These are phyloP conservation scores for Xerocomus potaroensis DNA, from an alignment of 768 basidiomycete species.

Conservation along the genomic window DNA sequence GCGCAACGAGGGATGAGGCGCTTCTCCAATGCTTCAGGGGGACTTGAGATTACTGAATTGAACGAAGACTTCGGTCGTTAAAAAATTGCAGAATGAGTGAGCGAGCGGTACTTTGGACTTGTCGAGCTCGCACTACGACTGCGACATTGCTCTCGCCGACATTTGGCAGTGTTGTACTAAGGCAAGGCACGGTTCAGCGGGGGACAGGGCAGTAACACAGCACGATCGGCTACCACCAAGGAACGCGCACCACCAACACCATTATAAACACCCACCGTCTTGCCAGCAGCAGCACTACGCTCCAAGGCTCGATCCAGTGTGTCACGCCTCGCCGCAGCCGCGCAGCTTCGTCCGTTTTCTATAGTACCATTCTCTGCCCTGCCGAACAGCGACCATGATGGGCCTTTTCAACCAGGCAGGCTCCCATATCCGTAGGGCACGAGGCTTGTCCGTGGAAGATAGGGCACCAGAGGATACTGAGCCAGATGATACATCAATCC, in stretches of 20 bases:
- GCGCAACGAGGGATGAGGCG: not conserved
- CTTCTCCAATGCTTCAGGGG: no score
- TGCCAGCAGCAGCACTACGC: not conserved
- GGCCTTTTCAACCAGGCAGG: slow-evolving; percentile 72
- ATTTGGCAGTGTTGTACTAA: no score
- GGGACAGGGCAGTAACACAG: no score
- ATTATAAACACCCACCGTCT: not conserved
- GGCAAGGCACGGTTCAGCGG: no score
- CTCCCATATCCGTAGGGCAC: slow-evolving; percentile 62
- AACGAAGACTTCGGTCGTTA: no score
- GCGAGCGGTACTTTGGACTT: not conserved
- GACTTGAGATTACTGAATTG: no score
- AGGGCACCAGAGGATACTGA: slow-evolving; percentile 78
- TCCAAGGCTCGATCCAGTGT: slow-evolving; percentile 1
- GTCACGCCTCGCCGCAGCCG: slow-evolving; percentile 23
- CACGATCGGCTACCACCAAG: not conserved
- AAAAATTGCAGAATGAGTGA: no score
- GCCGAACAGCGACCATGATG: slow-evolving; percentile 53
- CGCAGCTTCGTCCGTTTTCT: slow-evolving; percentile 11
- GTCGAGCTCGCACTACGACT: no score
- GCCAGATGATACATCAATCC: slow-evolving; percentile 85
- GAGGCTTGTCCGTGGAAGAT: slow-evolving; percentile 61
- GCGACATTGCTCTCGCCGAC: no score
- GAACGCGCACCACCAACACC: not conserved
- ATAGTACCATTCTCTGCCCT: not conserved